Evolutionary conservation across 768 basidiomycete genomes (phyloP).

Genomic region (Suillus cothurnatus): DNA sequence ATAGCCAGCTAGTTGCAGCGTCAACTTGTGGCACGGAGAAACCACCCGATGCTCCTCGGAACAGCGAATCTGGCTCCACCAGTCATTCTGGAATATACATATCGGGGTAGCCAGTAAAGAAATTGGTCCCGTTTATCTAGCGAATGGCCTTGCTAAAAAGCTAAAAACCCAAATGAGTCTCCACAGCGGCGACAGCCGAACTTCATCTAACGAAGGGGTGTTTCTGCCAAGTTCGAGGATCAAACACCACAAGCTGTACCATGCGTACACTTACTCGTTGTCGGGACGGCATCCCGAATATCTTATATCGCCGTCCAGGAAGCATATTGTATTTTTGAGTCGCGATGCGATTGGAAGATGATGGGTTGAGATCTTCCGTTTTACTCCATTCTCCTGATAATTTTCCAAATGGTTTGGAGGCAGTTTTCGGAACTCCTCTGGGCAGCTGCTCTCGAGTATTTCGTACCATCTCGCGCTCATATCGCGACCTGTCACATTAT

Average conservation of each 20-base stretch:
- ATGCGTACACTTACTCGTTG: constrained; percentile 18
- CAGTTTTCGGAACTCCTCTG: neutral
- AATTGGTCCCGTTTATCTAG: constrained; percentile 21
- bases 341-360: neutral
- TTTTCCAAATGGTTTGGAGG: neutral
- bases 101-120: constrained; percentile 20
- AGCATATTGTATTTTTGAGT: constrained; percentile 2
- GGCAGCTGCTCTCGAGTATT: constrained; percentile 10
- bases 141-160: constrained; percentile 32
- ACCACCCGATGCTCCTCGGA: constrained; percentile 34
- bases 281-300: constrained; percentile 28
- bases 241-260: constrained; percentile 18
- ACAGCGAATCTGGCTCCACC: constrained; percentile 29
- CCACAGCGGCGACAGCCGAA: constrained; percentile 26
- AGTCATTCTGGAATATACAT: constrained; percentile 20
- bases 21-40: constrained; percentile 28
- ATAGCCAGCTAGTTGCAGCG: constrained; percentile 20
- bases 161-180: constrained; percentile 37
- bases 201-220: constrained; percentile 19
- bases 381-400: neutral
- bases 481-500: constrained; percentile 25
- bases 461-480: constrained; percentile 22
- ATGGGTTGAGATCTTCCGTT: neutral
- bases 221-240: constrained; percentile 22
- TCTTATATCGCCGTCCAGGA: constrained; percentile 7